Percentiles rank a stretch among this genome's conserved stretches.
Conservation (phyloP, 805 yeast genomes). For the Sugiyamaella lignohabitans region DNA sequence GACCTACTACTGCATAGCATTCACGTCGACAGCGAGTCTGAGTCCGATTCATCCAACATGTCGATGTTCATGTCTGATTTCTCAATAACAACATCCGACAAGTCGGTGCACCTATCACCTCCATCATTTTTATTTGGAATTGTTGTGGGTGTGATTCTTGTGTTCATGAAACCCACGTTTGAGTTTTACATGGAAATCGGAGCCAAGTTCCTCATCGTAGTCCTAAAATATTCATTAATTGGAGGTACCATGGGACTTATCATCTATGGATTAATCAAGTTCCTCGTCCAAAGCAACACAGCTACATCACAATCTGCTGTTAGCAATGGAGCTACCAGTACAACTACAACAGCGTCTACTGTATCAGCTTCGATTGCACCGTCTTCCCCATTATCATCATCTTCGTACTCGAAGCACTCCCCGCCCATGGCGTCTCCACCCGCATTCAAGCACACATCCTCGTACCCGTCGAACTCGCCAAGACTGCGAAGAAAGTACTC, state of each 20-base stretch:
- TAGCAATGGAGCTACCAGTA: background rate
- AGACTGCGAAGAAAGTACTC: background rate
- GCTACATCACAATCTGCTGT: background rate
- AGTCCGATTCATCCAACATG: background rate
- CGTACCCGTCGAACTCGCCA: background rate
- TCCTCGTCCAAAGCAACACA: constrained; percentile 1
- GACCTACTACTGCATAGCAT: background rate
- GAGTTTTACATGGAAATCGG: constrained; percentile 7
- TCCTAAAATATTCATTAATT: constrained; percentile 4
- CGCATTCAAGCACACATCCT: background rate
- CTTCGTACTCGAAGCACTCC: background rate
- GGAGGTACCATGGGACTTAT: constrained; percentile 4
- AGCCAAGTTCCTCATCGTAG: background rate
- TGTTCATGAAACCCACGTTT: constrained; percentile 6
- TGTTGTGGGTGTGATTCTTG: constrained; percentile 5
- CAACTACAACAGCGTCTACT: background rate
- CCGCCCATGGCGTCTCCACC: background rate
- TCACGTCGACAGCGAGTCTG: background rate
- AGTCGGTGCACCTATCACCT: constrained; percentile 4
- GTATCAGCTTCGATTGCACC: background rate
- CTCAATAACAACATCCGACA: background rate
- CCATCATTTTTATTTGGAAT: constrained; percentile 9
- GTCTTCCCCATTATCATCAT: background rate
- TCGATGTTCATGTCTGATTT: background rate
- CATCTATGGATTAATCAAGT: constrained; percentile 4